Evolutionary conservation across 306 rosid genomes (phyloP), one percentile per base, ranked within the genome.

Genomic region (Cicer pinnatifidum): DNA sequence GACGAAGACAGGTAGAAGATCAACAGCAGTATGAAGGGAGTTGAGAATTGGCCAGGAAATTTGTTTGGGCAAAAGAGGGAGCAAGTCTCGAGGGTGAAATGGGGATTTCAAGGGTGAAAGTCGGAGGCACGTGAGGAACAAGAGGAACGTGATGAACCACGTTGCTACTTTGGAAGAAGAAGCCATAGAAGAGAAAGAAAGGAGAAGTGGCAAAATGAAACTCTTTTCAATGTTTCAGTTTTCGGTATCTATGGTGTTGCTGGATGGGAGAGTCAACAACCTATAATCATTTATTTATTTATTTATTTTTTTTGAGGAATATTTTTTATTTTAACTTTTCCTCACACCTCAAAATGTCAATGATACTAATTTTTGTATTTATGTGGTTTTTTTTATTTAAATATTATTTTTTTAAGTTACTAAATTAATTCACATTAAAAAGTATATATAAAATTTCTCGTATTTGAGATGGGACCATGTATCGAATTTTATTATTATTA

Each of bases 31-130:
- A 84, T 90, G 72, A 47, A 95, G 91, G 1, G 84, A 78, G 84
- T 88, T 91, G 43, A 95, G 78, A 80, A 95, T 78, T 1, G 99
- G 97, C 96, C 96, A 86, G 0, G 99, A 86, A 6, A 91, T 57
- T 59, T 88, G 88, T 13, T 84, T 84, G 9, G 99, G 99, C n/a
- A 95, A 63, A 47, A 95, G 73, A 12, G 97, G 93, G 50, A 95
- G 92, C 28, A 89, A 48, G 74, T 95, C 97, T 6, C 57, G 79
- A 0, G 93, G 96, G 58, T 85, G 79, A 75, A 89, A 86, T 45
- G 87, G 90, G 12, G 80, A 48, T 66, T 81, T 89, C 67, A 80
- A 33, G 0, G 82, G 44, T 9, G 13, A 51, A 12, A 58, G 16
- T 65, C 56, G 73, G 8, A 50, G 73, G 41, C 53, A 45, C 5